phyloP scores from a whole-genome alignment of 768 basidiomycete species.

The Melanogaster broomeanus region DNA sequence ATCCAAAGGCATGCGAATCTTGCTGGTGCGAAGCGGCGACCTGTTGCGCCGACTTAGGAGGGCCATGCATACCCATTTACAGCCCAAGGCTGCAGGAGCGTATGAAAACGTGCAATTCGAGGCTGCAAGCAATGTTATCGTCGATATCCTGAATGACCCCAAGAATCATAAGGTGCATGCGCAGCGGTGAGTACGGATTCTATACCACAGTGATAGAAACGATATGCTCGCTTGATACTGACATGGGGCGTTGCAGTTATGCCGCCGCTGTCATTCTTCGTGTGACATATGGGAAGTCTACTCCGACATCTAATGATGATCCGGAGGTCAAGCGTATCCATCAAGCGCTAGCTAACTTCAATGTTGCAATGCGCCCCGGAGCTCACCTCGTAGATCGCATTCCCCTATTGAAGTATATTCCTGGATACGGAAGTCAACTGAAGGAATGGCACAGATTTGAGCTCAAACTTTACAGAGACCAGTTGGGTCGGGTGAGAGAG shows the following conservation, averaged over 20 bases:
- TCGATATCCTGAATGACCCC: slow-evolving; percentile 34
- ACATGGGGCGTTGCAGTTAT: slow-evolving; percentile 17
- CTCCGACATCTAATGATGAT: slow-evolving; percentile 20
- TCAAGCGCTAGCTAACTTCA: slow-evolving; percentile 22
- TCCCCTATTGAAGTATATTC: slow-evolving; percentile 44
- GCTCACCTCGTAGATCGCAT: slow-evolving; percentile 35
- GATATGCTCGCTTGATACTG: not conserved
- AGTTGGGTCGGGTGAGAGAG: slow-evolving; percentile 44
- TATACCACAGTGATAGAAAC: slow-evolving; percentile 20
- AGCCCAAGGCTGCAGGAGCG: slow-evolving; percentile 43
- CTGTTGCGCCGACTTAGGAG: slow-evolving; percentile 55
- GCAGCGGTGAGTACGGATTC: slow-evolving; percentile 41
- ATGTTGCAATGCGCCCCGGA: slow-evolving; percentile 31
- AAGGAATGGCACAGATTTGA: slow-evolving; percentile 53
- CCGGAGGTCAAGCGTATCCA: slow-evolving; percentile 21
- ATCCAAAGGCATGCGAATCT: slow-evolving; percentile 50
- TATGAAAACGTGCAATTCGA: slow-evolving; percentile 47
- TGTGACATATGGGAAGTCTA: slow-evolving; percentile 25
- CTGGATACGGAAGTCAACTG: slow-evolving; percentile 56
- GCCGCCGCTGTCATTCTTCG: slow-evolving; percentile 23
- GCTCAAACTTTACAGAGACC: slow-evolving; percentile 47
- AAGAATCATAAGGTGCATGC: slow-evolving; percentile 42
- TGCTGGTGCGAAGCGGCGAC: slow-evolving; percentile 53
- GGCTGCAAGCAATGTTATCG: slow-evolving; percentile 23
- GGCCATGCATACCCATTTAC: slow-evolving; percentile 54